phyloP scores from a whole-genome alignment of 139 green algal genomes.

The Chlamydomonas incerta region DNA sequence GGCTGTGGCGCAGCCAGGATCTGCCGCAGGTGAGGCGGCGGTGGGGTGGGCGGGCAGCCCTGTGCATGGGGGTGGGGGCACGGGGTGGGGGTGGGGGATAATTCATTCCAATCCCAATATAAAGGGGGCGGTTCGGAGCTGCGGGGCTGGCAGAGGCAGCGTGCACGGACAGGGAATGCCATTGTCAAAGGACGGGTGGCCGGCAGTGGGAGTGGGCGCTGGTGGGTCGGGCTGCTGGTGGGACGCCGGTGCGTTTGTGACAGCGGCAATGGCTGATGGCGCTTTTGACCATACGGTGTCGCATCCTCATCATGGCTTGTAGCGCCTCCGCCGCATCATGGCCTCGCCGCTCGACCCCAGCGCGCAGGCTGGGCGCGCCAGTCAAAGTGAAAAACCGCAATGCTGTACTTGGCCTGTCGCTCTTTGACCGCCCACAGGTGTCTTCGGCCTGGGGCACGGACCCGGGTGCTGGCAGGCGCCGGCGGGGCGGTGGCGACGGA shows the following conservation, averaged over 20 bases:
- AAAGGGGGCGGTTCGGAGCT: too few species aligned
- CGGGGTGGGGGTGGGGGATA: background rate
- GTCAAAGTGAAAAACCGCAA: too few species aligned
- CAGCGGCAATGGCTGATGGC: too few species aligned
- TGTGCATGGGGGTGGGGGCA: background rate
- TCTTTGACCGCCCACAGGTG: background rate
- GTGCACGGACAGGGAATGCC: too few species aligned
- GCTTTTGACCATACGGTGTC: too few species aligned
- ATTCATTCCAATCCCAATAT: too few species aligned
- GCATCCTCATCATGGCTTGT: background rate
- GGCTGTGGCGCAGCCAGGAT: constrained; percentile 27
- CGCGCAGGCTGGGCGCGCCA: background rate
- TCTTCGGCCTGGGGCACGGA: background rate
- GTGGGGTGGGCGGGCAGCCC: background rate
- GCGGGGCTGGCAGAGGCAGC: too few species aligned
- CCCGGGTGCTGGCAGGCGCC: background rate
- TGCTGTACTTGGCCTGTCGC: too few species aligned
- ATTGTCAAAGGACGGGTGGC: too few species aligned
- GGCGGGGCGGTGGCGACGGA: background rate
- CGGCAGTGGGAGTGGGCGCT: too few species aligned
- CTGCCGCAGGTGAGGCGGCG: constrained; percentile 21
- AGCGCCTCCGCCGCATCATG: background rate
- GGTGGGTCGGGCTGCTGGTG: too few species aligned
- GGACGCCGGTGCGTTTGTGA: background rate
- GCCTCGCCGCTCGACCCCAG: background rate